Base-by-base conservation (phyloP, 495 filamentous ascomycete species). In the Jackrogersella multiformis region DNA sequence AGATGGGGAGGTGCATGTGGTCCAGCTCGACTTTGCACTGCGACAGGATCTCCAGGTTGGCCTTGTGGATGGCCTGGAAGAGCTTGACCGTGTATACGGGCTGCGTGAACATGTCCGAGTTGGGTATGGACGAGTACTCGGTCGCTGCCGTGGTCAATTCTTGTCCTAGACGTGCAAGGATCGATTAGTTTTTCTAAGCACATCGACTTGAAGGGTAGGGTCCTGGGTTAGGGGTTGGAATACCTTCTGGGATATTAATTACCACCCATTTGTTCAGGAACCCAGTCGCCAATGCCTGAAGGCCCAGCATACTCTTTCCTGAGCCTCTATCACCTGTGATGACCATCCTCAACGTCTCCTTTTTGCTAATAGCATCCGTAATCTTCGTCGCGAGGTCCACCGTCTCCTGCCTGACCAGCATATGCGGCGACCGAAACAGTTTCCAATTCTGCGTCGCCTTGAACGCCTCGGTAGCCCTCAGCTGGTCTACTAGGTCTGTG, bases 241-340 rank as follows among this genome's bases (percentile, higher is more conserved):
- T 82, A 96, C 94, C 90, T 74, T 99, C 93, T n/a, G 95, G 94
- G 52, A 97, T 84, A 66, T 91, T 88, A 53, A 99, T 82, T 9
- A 98, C 94, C 30, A 96, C 83, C 93, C 93, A 97, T 15, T 89
- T 84, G 74, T 90, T 93, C 68, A 92, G 72, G 68, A 93, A 89
- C 0, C 88, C 95, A 81, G 92, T 89, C 7, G 91, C 81, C 84
- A 93, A 88, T 24, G 88, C 91, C 80, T 99, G 95, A 23, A 97
- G 81, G 58, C 97, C 74, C 73, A 97, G 80, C 56, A 93, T 84
- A 72, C 88, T 95, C 85, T 97, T 99, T 39, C 95, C 95, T 20
- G 86, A 85, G 9, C 88, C 84, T 76, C 85, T 88, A 55, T 84
- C 83, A 1, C 95, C 95, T 32, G 85, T 85, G n/a, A 97, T 28